phyloP scores from a whole-genome alignment of 352 stramenopile species.

The Globisporangium orthogonon region DNA sequence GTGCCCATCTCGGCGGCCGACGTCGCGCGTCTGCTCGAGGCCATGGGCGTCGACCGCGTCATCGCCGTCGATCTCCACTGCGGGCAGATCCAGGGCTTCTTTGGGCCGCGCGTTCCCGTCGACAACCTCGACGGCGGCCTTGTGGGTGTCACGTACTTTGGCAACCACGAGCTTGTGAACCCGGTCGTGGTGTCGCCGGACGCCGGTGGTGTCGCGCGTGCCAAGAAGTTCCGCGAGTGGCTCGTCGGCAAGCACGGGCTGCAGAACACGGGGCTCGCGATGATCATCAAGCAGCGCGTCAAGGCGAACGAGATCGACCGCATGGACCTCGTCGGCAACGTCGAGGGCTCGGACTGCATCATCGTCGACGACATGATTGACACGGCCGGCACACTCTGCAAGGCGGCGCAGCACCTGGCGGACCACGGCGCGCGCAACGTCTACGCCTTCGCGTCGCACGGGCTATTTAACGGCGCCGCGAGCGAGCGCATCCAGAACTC shows the following conservation, averaged over 20 bases:
- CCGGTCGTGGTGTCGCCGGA: slow-evolving; percentile 99
- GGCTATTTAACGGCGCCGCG: slow-evolving; percentile 93
- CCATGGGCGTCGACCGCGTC: slow-evolving; percentile 86
- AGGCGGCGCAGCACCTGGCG: slow-evolving; percentile 95
- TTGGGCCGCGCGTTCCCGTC: slow-evolving; percentile 97
- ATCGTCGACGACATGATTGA: slow-evolving; percentile 99
- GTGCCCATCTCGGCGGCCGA: slow-evolving; percentile 96
- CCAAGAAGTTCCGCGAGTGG: slow-evolving; percentile 99
- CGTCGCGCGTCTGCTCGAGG: slow-evolving; percentile 80
- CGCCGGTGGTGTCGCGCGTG: slow-evolving; percentile 97
- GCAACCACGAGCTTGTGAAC: slow-evolving; percentile 97
- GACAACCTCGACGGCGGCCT: slow-evolving; percentile 97
- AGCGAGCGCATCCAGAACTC: slow-evolving; percentile 88
- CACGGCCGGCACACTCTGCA: slow-evolving; percentile 98
- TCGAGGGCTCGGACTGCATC: slow-evolving; percentile 98
- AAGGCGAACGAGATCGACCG: slow-evolving; percentile 96
- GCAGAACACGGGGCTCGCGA: slow-evolving; percentile 96
- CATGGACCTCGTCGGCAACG: slow-evolving; percentile 99
- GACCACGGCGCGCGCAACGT: slow-evolving; percentile 96
- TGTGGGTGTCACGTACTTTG: slow-evolving; percentile 93
- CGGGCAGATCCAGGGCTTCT: slow-evolving; percentile 96
- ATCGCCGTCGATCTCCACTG: slow-evolving; percentile 87
- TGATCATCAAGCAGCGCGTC: slow-evolving; percentile 99
- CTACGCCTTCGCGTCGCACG: slow-evolving; percentile 99
- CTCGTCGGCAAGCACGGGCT: slow-evolving; percentile 96